phyloP scores from a whole-genome alignment of 2,329 filamentous ascomycete genomes.

The Fusarium fracticaudum region DNA sequence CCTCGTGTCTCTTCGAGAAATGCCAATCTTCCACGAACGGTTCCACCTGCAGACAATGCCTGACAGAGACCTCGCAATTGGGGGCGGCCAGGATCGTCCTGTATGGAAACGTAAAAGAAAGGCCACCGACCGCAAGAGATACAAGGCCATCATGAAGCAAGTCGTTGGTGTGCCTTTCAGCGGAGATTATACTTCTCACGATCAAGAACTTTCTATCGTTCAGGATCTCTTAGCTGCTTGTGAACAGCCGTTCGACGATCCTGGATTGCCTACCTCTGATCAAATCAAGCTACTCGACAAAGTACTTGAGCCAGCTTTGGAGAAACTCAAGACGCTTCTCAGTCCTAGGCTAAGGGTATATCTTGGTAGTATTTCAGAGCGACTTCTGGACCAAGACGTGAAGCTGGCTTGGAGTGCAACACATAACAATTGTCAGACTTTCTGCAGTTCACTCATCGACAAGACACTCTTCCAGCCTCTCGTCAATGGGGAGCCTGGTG shows the following conservation, averaged over 20 bases:
- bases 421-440: slow-evolving; percentile 51
- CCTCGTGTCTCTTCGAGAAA: slow-evolving; percentile 40
- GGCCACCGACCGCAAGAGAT: slow-evolving; percentile 40
- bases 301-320: slow-evolving; percentile 19
- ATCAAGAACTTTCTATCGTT: slow-evolving; percentile 43
- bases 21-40: slow-evolving; percentile 26
- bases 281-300: slow-evolving; percentile 22
- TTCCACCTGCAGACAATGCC: slow-evolving; percentile 37
- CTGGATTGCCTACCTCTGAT: slow-evolving; percentile 14
- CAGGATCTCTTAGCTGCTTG: slow-evolving; percentile 41
- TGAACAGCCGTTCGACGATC: slow-evolving; percentile 34
- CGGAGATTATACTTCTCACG: slow-evolving; percentile 37
- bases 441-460: slow-evolving; percentile 50
- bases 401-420: slow-evolving; percentile 45
- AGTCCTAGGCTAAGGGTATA: slow-evolving; percentile 41
- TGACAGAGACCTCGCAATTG: slow-evolving; percentile 24
- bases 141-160: slow-evolving; percentile 53
- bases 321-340: slow-evolving; percentile 41
- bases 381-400: slow-evolving; percentile 42
- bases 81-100: slow-evolving; percentile 15
- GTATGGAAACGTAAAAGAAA: slow-evolving; percentile 24
- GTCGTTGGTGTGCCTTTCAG: slow-evolving; percentile 51
- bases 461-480: slow-evolving; percentile 43
- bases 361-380: slow-evolving; percentile 43
- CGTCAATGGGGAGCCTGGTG: slow-evolving; percentile 4